These are phyloP conservation scores for Phytopythium chamaehyphon DNA, from an alignment of 352 stramenopile species.

Conservation along the genomic window DNA sequence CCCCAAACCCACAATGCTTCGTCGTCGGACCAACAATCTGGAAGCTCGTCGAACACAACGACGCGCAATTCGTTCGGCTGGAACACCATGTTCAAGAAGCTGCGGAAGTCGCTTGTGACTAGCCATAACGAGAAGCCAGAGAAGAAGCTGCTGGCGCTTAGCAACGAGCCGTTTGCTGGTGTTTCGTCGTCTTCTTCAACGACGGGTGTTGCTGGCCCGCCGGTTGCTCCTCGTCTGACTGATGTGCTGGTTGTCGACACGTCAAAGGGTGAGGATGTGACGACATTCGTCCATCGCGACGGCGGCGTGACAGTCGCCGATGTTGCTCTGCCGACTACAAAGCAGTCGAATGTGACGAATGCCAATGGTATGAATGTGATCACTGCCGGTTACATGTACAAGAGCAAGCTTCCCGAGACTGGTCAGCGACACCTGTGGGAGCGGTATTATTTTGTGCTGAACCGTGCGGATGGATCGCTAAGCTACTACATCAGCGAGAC, in stretches of 20 bases:
- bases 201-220: neutral
- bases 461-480: constrained; percentile 62
- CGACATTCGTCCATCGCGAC: constrained; percentile 74
- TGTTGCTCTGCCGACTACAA: constrained; percentile 33
- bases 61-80: constrained; percentile 60
- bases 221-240: constrained; percentile 40
- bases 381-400: constrained; percentile 87
- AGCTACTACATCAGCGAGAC: constrained; percentile 87
- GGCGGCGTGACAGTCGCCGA: constrained; percentile 62
- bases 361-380: constrained; percentile 51
- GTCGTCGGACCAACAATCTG: constrained; percentile 4
- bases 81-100: constrained; percentile 78
- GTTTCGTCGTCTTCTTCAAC: constrained; percentile 4
- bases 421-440: constrained; percentile 81
- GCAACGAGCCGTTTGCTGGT: constrained; percentile 64
- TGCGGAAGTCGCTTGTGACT: constrained; percentile 77
- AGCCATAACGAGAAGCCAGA: constrained; percentile 51
- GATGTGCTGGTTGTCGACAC: constrained; percentile 79
- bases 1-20: constrained; percentile 15
- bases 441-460: constrained; percentile 83
- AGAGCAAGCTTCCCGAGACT: constrained; percentile 81
- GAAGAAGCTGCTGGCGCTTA: constrained; percentile 69
- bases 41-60: constrained; percentile 6
- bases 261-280: constrained; percentile 79
- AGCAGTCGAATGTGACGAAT: constrained; percentile 8